Evolutionary conservation across 208 protist species (phyloP).

Genomic region (Zelonia costaricensis): DNA sequence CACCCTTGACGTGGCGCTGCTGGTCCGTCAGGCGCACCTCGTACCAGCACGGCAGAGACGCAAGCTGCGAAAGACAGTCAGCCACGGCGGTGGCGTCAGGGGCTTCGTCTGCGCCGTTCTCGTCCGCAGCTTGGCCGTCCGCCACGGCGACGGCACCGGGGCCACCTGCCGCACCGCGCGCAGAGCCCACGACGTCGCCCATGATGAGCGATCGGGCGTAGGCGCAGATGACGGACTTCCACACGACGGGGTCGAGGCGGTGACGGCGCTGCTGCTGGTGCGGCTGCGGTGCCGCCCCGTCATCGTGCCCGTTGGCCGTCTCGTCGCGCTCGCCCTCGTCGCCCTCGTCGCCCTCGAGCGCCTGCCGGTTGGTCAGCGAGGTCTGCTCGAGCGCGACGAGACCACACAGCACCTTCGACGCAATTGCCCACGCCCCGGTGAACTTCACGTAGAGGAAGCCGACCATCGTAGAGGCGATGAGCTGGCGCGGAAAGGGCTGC

Average conservation of each 20-base stretch:
- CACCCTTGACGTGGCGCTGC: constrained; percentile 86
- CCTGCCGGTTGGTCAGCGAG: background rate
- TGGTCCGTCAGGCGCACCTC: constrained; percentile 69
- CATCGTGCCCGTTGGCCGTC: background rate
- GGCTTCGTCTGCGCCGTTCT: constrained; percentile 7
- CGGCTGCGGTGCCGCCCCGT: background rate
- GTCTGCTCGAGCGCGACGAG: constrained; percentile 69
- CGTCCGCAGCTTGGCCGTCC: background rate
- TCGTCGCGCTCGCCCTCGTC: background rate
- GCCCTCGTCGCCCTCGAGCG: background rate
- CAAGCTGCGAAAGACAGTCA: background rate
- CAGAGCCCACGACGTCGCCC: constrained; percentile 70
- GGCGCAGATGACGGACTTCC: constrained; percentile 58
- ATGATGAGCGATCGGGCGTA: constrained; percentile 75
- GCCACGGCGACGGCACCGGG: background rate
- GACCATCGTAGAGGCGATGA: constrained; percentile 77
- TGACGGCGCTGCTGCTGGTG: background rate
- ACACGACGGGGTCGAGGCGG: constrained; percentile 62
- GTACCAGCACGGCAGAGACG: constrained; percentile 39
- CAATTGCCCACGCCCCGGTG: constrained; percentile 68
- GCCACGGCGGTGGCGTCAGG: constrained; percentile 3
- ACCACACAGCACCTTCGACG: constrained; percentile 52
- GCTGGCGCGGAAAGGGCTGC: constrained; percentile 51
- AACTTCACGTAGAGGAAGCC: constrained; percentile 85
- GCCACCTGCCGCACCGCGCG: background rate